Evolutionary conservation across 805 yeast genomes (phyloP).

Genomic region (Candida khao-thaluensis): DNA sequence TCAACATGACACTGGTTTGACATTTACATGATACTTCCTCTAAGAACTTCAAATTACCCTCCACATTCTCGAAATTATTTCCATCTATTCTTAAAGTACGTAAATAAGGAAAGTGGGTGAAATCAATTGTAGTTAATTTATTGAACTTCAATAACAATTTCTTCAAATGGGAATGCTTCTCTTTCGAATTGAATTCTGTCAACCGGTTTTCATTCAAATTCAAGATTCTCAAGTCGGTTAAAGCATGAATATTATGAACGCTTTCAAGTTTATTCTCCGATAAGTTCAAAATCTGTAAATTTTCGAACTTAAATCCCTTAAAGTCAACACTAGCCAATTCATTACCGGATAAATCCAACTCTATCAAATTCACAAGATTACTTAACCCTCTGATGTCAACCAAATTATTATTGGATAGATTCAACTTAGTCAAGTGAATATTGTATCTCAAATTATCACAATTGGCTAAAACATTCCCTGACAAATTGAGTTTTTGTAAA

Average conservation of each 20-base stretch:
- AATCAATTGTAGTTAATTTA: conserved; percentile 29
- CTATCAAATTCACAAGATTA: conserved; percentile 37
- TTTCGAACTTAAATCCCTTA: conserved; percentile 29
- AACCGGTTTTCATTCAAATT: conserved; percentile 45
- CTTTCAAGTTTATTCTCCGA: conserved; percentile 40
- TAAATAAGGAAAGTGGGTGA: conserved; percentile 35
- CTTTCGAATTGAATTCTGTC: conserved; percentile 18
- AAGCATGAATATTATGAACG: conserved; percentile 34
- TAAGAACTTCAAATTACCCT: conserved; percentile 30
- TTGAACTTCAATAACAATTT: conserved; percentile 41
- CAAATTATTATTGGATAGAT: conserved; percentile 37
- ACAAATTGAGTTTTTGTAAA: conserved; percentile 43
- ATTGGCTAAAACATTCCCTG: conserved; percentile 35
- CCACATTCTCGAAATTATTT: conserved; percentile 28
- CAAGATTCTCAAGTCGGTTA: conserved; percentile 37
- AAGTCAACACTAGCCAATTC: conserved; percentile 39
- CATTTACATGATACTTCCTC: conserved; percentile 46
- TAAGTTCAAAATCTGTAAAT: conserved; percentile 44
- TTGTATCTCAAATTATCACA: conserved; percentile 38
- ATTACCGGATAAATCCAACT: conserved; percentile 44
- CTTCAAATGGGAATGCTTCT: conserved; percentile 30
- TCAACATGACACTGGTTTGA: conserved; percentile 22
- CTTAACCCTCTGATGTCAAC: conserved; percentile 35
- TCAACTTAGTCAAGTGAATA: conserved; percentile 43
- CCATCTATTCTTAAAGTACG: conserved; percentile 48